Percentiles rank a stretch among this genome's conserved stretches.
Conservation (phyloP, 208 protist genomes). For the Herpetomonas muscarum region DNA sequence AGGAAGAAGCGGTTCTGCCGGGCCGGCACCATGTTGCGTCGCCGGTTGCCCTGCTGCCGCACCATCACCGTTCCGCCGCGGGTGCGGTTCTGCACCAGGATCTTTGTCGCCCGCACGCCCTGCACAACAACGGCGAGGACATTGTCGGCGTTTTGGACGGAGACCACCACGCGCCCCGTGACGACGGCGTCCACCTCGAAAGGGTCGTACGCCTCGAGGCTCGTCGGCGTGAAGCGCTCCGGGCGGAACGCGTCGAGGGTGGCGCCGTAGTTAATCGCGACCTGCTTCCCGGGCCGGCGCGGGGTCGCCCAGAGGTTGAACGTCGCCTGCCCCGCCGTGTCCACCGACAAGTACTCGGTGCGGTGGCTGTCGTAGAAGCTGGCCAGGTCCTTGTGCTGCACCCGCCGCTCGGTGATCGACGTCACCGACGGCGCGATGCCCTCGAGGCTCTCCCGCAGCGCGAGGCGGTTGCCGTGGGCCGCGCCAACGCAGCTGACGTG, state of each 20-base stretch:
- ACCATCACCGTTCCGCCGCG: conserved; percentile 40
- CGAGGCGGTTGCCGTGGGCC: conserved; percentile 47
- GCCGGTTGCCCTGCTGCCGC: conserved; percentile 54
- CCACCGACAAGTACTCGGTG: conserved; percentile 54
- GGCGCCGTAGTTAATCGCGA: conserved; percentile 37
- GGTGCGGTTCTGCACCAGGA: conserved; percentile 72
- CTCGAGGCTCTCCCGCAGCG: conserved; percentile 60
- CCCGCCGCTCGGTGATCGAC: conserved; percentile 22
- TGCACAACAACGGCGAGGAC: conserved; percentile 58
- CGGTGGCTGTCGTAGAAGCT: conserved; percentile 59
- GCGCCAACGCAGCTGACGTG: conserved; percentile 76
- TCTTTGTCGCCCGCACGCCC: conserved; percentile 52
- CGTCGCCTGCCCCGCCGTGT: conserved; percentile 47
- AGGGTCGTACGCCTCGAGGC: conserved; percentile 15
- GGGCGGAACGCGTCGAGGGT: conserved; percentile 22
- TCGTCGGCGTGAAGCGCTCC: conserved; percentile 7
- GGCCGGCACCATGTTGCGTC: conserved; percentile 53
- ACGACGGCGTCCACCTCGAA: conserved; percentile 44
- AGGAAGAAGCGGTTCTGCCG: conserved; percentile 75
- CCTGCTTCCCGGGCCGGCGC: conserved; percentile 24
- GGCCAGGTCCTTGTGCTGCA: conserved; percentile 36
- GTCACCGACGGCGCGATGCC: conserved; percentile 42
- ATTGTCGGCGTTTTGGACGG: conserved; percentile 51
- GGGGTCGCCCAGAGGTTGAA: conserved; percentile 78
- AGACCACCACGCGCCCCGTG: conserved; percentile 61